Base-by-base conservation (phyloP, 192 early-diverging fungal species). In the Umbelopsis vinacea region DNA sequence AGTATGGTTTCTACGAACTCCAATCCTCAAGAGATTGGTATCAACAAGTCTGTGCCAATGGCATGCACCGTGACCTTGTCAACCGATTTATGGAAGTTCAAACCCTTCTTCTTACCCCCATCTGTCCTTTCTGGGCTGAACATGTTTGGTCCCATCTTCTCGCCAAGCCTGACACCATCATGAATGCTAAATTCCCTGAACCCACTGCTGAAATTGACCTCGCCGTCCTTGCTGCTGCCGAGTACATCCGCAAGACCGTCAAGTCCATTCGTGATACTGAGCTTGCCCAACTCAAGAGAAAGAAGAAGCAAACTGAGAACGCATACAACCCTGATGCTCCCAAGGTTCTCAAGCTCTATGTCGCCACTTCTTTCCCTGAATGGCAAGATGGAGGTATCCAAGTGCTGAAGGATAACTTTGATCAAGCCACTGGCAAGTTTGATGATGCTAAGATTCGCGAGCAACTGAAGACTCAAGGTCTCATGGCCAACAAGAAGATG, bases 51-150 rank as follows among this genome's bases (percentile, higher is more conserved):
- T 82, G 84, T 8, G 71, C 77, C 19, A 73, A 76, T 29, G 94
- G 92, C 45, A 96, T 98, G 95, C 95, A 98, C 82, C 76, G 79
- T 47, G 94, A 94, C 52, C 80, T 98, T 77, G 81, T 98, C 35
- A 76, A 82, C 71, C 89, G 89, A 71, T 98, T 92, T 81, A 92
- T 96, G 72, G 89, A 91, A 60, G 79, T 92, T 52, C 95, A 97
- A 82, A 86, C 94, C 46, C 79, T 99, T 66, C 74, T 95, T 68
- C 77, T 99, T 57, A 82, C 90, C 46, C 97, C 98, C 26, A 90
- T 99, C 70, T 89, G 90, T 24, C 93, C 98, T 15, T 97, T 98
- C 85, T 98, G 93, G 93, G 86, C 91, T 53, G 97, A 99, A 80
- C 83, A 96, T 78, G 79, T 98, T 50, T 99, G 96, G 96, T 77